Evolutionary conservation across 2,329 filamentous ascomycete species (phyloP).

Genomic region (Amesomyces nigricolor): DNA sequence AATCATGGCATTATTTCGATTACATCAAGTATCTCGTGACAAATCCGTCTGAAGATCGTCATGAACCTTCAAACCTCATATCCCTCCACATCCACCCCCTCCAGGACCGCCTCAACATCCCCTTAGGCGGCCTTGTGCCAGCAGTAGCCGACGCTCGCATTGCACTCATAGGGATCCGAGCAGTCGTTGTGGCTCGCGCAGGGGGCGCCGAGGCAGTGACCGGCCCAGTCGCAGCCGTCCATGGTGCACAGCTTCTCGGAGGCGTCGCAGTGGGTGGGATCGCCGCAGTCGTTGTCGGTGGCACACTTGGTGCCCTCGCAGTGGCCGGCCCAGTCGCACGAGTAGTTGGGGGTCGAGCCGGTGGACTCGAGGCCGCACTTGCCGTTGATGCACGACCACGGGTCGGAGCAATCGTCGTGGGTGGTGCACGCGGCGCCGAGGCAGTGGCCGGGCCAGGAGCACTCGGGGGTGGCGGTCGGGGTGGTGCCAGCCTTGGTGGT

Average conservation of each 20-base stretch:
- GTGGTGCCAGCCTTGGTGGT: neutral
- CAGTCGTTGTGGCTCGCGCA: slow-evolving; percentile 6
- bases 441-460: neutral
- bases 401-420: neutral
- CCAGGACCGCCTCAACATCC: neutral
- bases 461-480: neutral
- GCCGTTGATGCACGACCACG: neutral
- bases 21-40: no score
- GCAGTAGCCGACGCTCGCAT: slow-evolving; percentile 1
- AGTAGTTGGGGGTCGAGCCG: neutral
- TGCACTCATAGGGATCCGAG: slow-evolving; percentile 8
- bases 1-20: no score
- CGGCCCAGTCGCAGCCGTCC: slow-evolving; percentile 3
- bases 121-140: neutral
- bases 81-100: no score
- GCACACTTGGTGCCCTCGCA: slow-evolving; percentile 3
- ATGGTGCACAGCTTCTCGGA: slow-evolving; percentile 7
- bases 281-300: slow-evolving; percentile 1
- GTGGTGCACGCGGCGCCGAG: neutral
- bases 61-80: no score
- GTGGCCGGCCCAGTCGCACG: slow-evolving; percentile 10
- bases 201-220: slow-evolving; percentile 8
- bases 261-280: neutral
- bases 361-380: neutral
- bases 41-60: no score